Percentiles rank a stretch among this genome's conserved stretches.
phyloP scores from a whole-genome alignment of 1,284 basidiomycete species.

The Rhodotorula sp. region DNA sequence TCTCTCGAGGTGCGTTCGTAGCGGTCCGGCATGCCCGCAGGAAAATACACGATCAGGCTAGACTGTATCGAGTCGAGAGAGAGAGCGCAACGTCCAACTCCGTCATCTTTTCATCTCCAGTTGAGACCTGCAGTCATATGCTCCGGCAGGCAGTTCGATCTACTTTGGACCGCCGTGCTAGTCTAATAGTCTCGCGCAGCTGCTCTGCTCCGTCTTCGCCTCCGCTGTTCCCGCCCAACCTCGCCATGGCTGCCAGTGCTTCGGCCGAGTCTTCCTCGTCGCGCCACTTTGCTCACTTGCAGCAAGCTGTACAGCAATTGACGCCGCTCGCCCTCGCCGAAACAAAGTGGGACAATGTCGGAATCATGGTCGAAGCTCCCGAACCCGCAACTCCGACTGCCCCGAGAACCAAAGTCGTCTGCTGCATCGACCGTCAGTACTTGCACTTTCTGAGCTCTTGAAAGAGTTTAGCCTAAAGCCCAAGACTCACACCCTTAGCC shows the following conservation, averaged over 20 bases:
- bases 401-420: not conserved
- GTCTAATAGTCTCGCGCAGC: not conserved
- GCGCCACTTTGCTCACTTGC: conserved; percentile 13
- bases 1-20: not conserved
- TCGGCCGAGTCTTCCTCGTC: no score
- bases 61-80: not conserved
- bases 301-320: conserved; percentile 18
- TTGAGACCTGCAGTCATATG: not conserved
- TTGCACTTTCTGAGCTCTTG: not conserved
- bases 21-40: not conserved
- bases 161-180: not conserved
- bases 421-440: conserved; percentile 37
- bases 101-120: not conserved
- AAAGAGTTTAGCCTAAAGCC: no score
- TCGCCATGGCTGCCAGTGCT: not conserved
- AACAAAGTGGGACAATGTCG: conserved; percentile 40
- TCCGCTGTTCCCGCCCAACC: not conserved
- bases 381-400: not conserved
- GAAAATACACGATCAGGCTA: not conserved
- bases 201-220: not conserved
- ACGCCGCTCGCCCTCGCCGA: conserved; percentile 37
- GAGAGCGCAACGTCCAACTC: not conserved
- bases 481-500: no score
- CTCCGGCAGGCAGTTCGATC: not conserved
- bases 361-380: conserved; percentile 37